Evolutionary conservation across 2,329 filamentous ascomycete species (phyloP), one percentile per base, ranked within the genome.

Genomic region (Trichoderma afroharzianum): DNA sequence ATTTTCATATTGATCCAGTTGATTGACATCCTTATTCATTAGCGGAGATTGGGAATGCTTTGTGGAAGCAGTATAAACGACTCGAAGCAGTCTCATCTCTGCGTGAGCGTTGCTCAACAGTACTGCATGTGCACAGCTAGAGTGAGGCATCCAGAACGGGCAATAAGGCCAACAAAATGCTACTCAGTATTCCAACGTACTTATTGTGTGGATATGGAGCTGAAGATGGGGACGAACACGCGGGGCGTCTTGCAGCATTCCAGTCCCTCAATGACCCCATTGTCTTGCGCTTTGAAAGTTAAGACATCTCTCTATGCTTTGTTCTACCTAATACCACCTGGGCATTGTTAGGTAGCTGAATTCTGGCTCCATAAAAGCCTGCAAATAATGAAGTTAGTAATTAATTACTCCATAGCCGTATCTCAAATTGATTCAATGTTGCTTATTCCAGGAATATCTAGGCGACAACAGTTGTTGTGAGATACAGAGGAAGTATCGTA

Each of bases 141-240:
- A 53, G 21, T 6, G 47, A 50, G 21, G n/a, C 47, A 12, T 24
- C 47, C 21, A 14, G 21, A 53, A 53, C 47, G 6, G 55, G 30
- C 28, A 58, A n/a, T 12, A 4, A 21, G 15, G 57, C 9, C 6
- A 32, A 12, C 55, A 33, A 33, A 33, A 33, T 58, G 18, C 28
- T 14, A 21, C 15, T 59, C 57, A 21, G n/a, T 18, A 59, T 59
- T 14, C 11, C 57, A n/a, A 30, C 26, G 7, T 32, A 32, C 26
- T 6, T n/a, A 6, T 32, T 33, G 30, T 59, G 57, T 30, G 30
- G 57, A 8, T 28, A 59, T 59, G 57, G 57, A 59, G 57, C 28
- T 32, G 28, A 53, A 24, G 28, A 59, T 59, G 28, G 18, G 32
- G 57, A 15, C 30, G 26, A 59, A 59, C 57, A 33, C 57, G 57